phyloP scores from a whole-genome alignment of 2,329 filamentous ascomycete species.

The Colletotrichum sp. region DNA sequence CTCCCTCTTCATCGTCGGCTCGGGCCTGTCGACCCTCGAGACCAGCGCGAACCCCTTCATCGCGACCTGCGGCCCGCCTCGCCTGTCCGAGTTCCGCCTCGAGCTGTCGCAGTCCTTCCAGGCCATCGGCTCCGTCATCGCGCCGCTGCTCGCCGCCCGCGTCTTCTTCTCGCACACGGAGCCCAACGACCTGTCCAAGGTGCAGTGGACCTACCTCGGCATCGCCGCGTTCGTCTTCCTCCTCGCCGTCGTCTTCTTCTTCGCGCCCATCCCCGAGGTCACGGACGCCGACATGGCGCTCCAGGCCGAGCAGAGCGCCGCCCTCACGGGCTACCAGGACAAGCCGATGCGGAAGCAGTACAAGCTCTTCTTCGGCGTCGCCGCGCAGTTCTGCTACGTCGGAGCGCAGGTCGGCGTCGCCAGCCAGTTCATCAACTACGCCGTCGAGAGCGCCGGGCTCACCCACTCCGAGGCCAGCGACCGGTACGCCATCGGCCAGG shows the following conservation, averaged over 20 bases:
- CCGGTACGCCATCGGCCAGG: constrained; percentile 63
- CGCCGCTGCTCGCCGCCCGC: constrained; percentile 62
- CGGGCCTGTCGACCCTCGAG: constrained; percentile 55
- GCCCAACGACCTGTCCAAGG: constrained; percentile 56
- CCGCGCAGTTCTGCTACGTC: constrained; percentile 68
- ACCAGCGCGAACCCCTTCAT: constrained; percentile 62
- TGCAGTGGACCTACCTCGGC: constrained; percentile 70
- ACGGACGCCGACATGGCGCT: constrained; percentile 69
- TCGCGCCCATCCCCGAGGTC: constrained; percentile 55
- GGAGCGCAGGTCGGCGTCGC: constrained; percentile 62
- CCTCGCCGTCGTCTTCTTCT: constrained; percentile 63
- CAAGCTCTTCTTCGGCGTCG: constrained; percentile 65
- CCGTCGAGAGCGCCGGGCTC: constrained; percentile 36
- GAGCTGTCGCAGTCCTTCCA: constrained; percentile 65
- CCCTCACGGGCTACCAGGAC: constrained; percentile 40
- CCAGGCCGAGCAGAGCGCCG: constrained; percentile 43
- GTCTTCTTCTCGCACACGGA: constrained; percentile 65
- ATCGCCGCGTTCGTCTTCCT: constrained; percentile 65
- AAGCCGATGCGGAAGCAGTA: constrained; percentile 61
- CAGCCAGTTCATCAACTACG: constrained; percentile 60
- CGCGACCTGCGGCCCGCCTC: constrained; percentile 62
- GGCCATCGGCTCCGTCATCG: constrained; percentile 61
- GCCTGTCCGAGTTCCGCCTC: constrained; percentile 62
- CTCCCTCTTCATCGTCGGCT: constrained; percentile 53
- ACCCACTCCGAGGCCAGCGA: constrained; percentile 36